A percentile compares a stretch with the other conserved stretches of the same genome.
Evolutionary conservation across 345 rosid genomes (phyloP).

Genomic region (Eucalyptus shirleyi): DNA sequence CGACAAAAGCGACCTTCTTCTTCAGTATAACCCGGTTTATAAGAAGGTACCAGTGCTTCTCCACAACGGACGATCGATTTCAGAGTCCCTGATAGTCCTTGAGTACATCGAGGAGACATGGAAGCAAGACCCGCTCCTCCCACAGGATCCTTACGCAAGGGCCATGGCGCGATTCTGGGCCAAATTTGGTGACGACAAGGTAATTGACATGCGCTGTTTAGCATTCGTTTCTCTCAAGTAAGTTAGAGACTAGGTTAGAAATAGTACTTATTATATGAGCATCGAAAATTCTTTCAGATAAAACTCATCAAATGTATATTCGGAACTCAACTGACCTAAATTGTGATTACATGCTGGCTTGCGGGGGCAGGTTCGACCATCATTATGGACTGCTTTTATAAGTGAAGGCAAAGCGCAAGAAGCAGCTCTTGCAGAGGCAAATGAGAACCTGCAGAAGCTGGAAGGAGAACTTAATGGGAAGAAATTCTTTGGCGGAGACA

Average conservation of each 20-base stretch:
- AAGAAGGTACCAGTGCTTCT: background rate
- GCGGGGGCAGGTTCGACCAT: background rate
- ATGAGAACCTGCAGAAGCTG: background rate
- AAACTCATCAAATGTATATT: background rate
- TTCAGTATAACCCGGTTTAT: background rate
- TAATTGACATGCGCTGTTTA: background rate
- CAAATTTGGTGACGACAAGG: background rate
- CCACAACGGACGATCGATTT: background rate
- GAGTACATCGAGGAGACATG: background rate
- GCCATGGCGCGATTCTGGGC: background rate
- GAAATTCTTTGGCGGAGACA: conserved; percentile 1
- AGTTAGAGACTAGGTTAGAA: background rate
- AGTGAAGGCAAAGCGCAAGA: background rate
- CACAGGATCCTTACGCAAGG: background rate
- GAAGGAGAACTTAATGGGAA: background rate
- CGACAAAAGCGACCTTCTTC: background rate
- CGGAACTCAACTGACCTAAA: background rate
- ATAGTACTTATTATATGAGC: background rate
- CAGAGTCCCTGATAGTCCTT: background rate
- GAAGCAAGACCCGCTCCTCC: background rate
- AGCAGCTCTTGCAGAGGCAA: background rate
- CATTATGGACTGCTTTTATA: background rate
- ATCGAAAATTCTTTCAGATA: background rate
- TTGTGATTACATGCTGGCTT: background rate
- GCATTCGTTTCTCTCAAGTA: background rate